Percentiles rank a stretch among this genome's conserved stretches.
Conservation (phyloP, 139 green algal species). For the Limnomonas spitsbergensis region DNA sequence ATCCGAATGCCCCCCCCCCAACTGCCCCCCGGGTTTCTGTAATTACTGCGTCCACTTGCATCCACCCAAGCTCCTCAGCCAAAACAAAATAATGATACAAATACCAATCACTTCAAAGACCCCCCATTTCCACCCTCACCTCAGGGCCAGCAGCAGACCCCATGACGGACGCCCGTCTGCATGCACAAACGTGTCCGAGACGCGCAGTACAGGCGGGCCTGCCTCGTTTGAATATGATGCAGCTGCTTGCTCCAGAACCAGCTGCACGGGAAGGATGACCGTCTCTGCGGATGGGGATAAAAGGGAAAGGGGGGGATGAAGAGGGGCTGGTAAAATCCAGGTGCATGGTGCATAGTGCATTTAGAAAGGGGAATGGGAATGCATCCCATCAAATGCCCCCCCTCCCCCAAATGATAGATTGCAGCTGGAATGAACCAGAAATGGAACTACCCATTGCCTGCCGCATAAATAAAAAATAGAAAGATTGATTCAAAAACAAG, state of each 20-base stretch:
- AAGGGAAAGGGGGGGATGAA: neutral
- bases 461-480: too few relatives aligned
- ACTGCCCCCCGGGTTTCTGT: neutral
- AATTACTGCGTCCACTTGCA: neutral
- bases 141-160: slow-evolving; percentile 45
- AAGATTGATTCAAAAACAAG: too few relatives aligned
- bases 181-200: slow-evolving; percentile 46
- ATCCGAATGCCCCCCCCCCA: neutral
- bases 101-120: too few relatives aligned
- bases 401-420: too few relatives aligned
- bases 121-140: neutral
- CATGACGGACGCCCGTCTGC: slow-evolving; percentile 51
- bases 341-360: neutral
- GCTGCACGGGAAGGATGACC: neutral
- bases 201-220: neutral
- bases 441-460: too few relatives aligned
- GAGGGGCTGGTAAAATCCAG: neutral
- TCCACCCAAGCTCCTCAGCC: too few relatives aligned
- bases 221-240: too few relatives aligned
- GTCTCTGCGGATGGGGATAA: neutral
- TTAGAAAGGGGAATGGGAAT: neutral
- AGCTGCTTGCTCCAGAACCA: neutral
- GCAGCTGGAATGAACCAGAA: too few relatives aligned
- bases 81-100: too few relatives aligned
- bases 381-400: too few relatives aligned